These are phyloP conservation scores for Takakia lepidozioides DNA, from an alignment of 225 moss, liverwort and hornwort genomes.

Conservation along the genomic window DNA sequence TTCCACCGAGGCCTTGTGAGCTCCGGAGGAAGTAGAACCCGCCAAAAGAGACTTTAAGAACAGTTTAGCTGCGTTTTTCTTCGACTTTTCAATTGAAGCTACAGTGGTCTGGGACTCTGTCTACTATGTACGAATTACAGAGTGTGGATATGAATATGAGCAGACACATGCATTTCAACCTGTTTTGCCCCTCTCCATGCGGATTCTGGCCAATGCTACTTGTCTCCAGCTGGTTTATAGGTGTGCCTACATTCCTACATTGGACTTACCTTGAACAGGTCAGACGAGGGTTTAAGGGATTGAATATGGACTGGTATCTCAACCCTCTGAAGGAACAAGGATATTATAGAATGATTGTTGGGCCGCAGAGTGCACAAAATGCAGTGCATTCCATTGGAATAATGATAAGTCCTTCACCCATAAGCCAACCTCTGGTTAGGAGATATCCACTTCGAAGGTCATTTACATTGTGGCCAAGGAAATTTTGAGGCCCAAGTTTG, in stretches of 20 bases:
- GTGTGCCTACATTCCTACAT: not conserved
- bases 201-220: slow-evolving; percentile 35
- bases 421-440: no score
- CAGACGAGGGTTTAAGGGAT: not conserved
- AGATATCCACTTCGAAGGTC: no score
- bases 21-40: no score
- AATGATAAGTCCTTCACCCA: no score
- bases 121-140: slow-evolving; percentile 77
- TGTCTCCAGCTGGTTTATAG: not conserved
- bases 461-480: no score
- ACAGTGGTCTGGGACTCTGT: slow-evolving; percentile 85
- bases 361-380: no score
- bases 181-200: slow-evolving; percentile 51
- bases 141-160: slow-evolving; percentile 95
- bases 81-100: slow-evolving; percentile 61
- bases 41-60: no score
- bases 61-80: no score
- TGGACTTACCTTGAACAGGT: not conserved
- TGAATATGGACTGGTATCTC: not conserved
- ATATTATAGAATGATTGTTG: not conserved
- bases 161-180: slow-evolving; percentile 84
- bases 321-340: not conserved
- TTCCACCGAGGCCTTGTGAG: no score
- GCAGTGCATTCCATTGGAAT: no score
- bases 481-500: no score